phyloP scores from a whole-genome alignment of 2,329 filamentous ascomycete species.

The Colletotrichum sp. region DNA sequence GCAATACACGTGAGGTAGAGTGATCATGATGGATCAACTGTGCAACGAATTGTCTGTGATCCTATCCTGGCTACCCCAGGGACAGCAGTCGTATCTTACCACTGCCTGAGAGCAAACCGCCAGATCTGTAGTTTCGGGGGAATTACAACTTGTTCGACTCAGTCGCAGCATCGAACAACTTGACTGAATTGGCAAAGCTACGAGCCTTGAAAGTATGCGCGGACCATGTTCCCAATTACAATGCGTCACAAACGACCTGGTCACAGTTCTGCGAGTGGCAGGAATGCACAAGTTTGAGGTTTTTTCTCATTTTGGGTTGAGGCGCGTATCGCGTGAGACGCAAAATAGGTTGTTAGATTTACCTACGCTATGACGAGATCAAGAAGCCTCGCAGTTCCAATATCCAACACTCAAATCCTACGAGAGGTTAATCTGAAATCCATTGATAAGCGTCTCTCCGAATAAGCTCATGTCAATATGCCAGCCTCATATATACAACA shows the following conservation, averaged over 20 bases:
- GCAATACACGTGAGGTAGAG: background rate
- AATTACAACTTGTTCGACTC: background rate
- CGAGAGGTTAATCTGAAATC: rapidly evolving
- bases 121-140: background rate
- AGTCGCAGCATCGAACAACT: background rate
- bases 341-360: background rate
- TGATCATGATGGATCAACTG: background rate
- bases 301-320: background rate
- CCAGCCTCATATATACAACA: background rate
- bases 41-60: background rate
- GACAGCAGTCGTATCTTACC: background rate
- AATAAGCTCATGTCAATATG: background rate
- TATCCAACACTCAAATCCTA: background rate
- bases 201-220: background rate
- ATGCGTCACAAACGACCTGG: background rate
- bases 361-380: background rate
- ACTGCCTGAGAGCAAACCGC: background rate
- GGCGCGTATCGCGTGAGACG: background rate
- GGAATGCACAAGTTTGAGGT: background rate
- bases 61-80: background rate
- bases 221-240: background rate
- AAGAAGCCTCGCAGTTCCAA: rapidly evolving
- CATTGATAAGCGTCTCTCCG: background rate
- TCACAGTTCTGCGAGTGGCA: background rate
- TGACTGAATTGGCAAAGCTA: background rate